Conservation (phyloP, 108 stramenopile species). For the Skeletonema tropicum region DNA sequence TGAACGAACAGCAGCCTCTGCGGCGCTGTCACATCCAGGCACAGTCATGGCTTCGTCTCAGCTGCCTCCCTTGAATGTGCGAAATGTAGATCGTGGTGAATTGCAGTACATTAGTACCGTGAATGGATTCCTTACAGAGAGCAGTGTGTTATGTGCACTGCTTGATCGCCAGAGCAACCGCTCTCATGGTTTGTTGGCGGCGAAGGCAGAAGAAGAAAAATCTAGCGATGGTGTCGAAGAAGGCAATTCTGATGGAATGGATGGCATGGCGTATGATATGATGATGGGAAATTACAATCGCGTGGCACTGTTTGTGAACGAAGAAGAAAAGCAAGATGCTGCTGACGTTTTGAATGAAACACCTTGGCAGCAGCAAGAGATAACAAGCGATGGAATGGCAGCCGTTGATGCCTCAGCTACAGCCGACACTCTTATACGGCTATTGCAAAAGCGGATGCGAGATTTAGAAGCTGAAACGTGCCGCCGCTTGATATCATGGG, state of each 20-base stretch:
- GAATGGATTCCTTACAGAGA: constrained; percentile 73
- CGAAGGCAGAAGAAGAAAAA: constrained; percentile 24
- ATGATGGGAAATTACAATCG: constrained; percentile 90
- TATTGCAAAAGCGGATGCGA: constrained; percentile 83
- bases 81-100: constrained; percentile 81
- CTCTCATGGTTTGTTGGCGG: constrained; percentile 26
- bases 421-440: constrained; percentile 67
- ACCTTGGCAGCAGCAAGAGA: constrained; percentile 57
- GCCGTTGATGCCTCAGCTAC: constrained; percentile 60
- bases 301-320: constrained; percentile 74
- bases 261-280: constrained; percentile 85
- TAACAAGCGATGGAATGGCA: constrained; percentile 54
- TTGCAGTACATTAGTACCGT: constrained; percentile 85
- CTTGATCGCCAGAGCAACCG: constrained; percentile 76
- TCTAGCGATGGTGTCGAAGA: constrained; percentile 27
- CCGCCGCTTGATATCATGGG: constrained; percentile 89
- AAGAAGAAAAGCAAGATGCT: constrained; percentile 80
- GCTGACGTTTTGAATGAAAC: constrained; percentile 82
- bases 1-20: constrained; percentile 60
- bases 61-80: constrained; percentile 73
- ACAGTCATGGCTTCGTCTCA: constrained; percentile 21
- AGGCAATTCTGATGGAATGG: constrained; percentile 55
- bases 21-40: constrained; percentile 35
- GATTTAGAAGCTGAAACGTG: constrained; percentile 90
- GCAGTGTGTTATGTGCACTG: constrained; percentile 61